Base-by-base conservation (phyloP, 306 rosid genomes). In the Oxytropis ochrocephala region DNA sequence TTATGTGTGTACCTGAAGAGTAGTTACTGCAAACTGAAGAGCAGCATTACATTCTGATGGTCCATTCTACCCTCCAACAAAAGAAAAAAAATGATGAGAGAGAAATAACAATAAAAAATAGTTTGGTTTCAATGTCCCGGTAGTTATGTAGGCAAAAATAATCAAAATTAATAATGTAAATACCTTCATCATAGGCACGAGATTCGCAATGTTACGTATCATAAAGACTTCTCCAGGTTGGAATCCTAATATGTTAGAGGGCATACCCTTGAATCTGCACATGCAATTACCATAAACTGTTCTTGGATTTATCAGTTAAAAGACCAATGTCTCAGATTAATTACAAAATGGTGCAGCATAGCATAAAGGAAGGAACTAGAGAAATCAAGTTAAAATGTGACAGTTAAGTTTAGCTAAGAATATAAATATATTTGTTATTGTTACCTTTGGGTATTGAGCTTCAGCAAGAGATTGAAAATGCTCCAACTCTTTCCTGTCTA, bases 241-340 rank as follows among this genome's bases (percentile, higher is more conserved):
- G 77, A 94, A 85, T 75, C 97, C 95, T 33, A 90, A 87, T 52
- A 91, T 72, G 80, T 87, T 91, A 46, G 99, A 91, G 96, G 99
- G 70, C 99, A 94, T 21, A 94, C 97, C 71, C 97, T 87, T 43
- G 97, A 94, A 78, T 91, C 97, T 83, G 89, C 97, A 83, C 99
- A 94, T 79, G 86, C 90, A 78, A 94, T 91, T 70, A 88, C 97
- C 97, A 94, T 72, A 77, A 90, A 90, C 98, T 90, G 91, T 74
- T 69, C 69, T 79, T 72, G 85, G 59, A 78, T 73, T 82, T 76
- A 84, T 85, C 83, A 90, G 98, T 74, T 64, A 60, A 21, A n/a
- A 48, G 64, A 54, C 8, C 47, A 32, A 29, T 81, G 35, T 46
- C 16, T 72, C 42, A 55, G 27, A 73, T 35, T 63, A 69, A 33